phyloP scores from a whole-genome alignment of 148 eudicot species.

The Chenopodium album region DNA sequence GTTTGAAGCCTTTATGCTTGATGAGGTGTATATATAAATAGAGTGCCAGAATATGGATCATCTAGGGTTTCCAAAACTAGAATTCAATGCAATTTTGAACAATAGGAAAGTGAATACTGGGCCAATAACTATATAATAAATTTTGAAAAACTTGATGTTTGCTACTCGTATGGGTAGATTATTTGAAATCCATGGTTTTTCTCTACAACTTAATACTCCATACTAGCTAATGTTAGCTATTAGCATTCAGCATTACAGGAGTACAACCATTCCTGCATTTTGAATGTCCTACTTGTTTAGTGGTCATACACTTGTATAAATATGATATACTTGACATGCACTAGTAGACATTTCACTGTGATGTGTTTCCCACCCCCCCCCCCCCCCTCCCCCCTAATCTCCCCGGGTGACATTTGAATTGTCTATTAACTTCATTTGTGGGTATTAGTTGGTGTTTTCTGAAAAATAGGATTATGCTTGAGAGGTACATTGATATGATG shows the following conservation, averaged over 20 bases:
- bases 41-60: neutral
- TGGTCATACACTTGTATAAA: too few relatives aligned
- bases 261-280: neutral
- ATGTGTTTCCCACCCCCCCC: too few relatives aligned
- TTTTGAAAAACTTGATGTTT: neutral
- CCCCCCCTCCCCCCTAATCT: too few relatives aligned
- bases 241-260: neutral
- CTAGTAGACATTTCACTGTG: neutral
- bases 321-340: neutral
- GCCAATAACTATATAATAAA: neutral
- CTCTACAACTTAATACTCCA: neutral
- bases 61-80: neutral
- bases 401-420: too few relatives aligned
- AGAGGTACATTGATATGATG: neutral
- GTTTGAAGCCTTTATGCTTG: neutral
- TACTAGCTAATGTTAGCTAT: neutral
- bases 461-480: neutral
- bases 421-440: too few relatives aligned
- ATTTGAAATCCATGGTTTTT: neutral
- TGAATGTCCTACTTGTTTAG: neutral
- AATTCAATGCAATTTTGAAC: neutral
- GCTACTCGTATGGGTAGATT: neutral
- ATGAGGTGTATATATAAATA: neutral
- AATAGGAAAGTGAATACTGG: neutral
- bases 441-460: neutral